Evolutionary conservation across 768 basidiomycete genomes (phyloP).

Genomic region (Podaxis mareebaensis): DNA sequence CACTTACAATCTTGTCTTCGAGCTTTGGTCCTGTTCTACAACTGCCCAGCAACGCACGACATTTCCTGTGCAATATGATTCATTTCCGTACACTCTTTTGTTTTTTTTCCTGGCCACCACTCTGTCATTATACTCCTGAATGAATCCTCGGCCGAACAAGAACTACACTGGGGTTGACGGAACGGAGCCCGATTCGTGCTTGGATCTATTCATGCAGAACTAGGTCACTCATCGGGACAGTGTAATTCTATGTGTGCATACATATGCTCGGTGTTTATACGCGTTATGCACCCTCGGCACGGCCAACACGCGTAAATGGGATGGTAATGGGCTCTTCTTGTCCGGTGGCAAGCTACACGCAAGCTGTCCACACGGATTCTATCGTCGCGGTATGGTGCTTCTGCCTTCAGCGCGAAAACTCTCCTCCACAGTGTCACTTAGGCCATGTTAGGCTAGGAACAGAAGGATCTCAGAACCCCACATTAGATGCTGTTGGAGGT

Average conservation of each 20-base stretch:
- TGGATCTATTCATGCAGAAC: not conserved
- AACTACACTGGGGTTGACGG: not conserved
- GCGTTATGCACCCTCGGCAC: constrained; percentile 15
- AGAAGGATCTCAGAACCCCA: not conserved
- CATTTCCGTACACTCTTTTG: not conserved
- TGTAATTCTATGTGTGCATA: constrained; percentile 2
- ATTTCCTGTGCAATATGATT: not conserved
- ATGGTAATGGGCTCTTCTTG: constrained; percentile 9
- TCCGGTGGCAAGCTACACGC: constrained; percentile 5
- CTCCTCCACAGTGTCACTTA: not conserved
- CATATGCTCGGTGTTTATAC: constrained; percentile 14
- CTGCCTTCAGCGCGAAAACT: not conserved
- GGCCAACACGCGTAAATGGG: constrained; percentile 8
- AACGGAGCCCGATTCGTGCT: not conserved
- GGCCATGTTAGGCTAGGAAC: not conserved
- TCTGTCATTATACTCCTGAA: not conserved
- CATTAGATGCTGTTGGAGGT: constrained; percentile 6
- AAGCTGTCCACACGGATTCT: not conserved
- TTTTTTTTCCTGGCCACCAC: not conserved
- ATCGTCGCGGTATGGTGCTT: constrained; percentile 1
- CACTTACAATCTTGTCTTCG: not conserved
- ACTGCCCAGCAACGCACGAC: not conserved
- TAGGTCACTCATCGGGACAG: not conserved
- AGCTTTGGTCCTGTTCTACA: not conserved
- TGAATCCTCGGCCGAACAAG: not conserved